Evolutionary conservation across 2,329 filamentous ascomycete species (phyloP), one percentile per base, ranked within the genome.

Genomic region (Fusarium albidum): DNA sequence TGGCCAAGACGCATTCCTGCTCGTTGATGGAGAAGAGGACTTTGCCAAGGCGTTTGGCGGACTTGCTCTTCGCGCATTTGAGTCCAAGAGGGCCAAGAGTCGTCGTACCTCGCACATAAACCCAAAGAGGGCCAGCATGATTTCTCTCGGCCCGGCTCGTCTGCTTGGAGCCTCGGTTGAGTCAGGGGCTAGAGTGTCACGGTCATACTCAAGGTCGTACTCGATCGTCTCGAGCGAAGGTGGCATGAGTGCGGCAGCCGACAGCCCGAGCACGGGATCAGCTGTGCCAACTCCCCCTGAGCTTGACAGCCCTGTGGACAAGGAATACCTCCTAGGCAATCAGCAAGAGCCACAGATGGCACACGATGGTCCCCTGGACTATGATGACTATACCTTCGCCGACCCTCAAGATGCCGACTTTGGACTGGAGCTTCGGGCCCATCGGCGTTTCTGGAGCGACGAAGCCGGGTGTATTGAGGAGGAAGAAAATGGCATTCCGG

Each of bases 241-340:
- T 6, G 71, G 70, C 6, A 59, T 69, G 17, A 77, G 73, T 45
- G 73, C 73, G 6, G 68, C 66, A 7, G 71, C 71, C 3, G 73
- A 74, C 41, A 69, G 67, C n/a, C 70, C 68, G 29, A 74, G 72
- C 48, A 69, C 67, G 29, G 71, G 68, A 12, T 71, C 72, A 39
- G 69, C 69, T 5, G 49, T 71, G 12, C 72, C 72, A 1, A 76
- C 75, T 4, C 75, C 75, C 5, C 70, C 70, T 12, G 75, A 77
- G 38, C 61, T 68, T 34, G 70, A 73, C 10, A 71, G 68, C 48
- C 69, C 71, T 8, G 59, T 65, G 14, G 70, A 70, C 9, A 64
- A 59, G 52, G 62, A 65, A 17, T 68, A 61, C 15, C 57, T 63
- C 21, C 44, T 68, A 13, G 61, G 51, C 27, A 54, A 68, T 50